These are phyloP conservation scores for Diospyros lotus DNA, from an alignment of 148 eudicot species.

Conservation along the genomic window DNA sequence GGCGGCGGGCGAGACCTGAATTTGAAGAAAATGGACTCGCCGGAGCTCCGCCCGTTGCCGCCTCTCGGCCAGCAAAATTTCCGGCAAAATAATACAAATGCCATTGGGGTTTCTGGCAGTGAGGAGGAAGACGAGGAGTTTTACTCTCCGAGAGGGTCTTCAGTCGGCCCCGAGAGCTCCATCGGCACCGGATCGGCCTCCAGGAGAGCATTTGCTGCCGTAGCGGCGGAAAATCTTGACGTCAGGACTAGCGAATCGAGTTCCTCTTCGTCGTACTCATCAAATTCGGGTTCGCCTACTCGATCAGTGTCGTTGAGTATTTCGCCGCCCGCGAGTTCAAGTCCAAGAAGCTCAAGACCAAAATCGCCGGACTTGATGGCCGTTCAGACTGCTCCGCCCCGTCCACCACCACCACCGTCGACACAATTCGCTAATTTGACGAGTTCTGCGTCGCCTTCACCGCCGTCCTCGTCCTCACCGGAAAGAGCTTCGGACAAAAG, in stretches of 20 bases:
- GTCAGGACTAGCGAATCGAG: constrained; percentile 23
- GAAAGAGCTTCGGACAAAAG: constrained; percentile 10
- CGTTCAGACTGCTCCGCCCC: constrained; percentile 30
- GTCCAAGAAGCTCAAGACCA: constrained; percentile 54
- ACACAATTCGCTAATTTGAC: constrained; percentile 13
- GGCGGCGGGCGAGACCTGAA: constrained; percentile 2
- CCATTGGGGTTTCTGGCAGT: constrained; percentile 10
- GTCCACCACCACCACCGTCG: constrained; percentile 16
- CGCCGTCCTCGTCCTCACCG: constrained; percentile 15
- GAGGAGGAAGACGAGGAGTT: constrained; percentile 72
- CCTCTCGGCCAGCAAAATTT: constrained; percentile 40
- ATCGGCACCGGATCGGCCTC: constrained; percentile 51
- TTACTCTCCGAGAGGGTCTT: constrained; percentile 85
- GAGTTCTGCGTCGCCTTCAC: constrained; percentile 31
- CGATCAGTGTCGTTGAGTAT: constrained; percentile 64
- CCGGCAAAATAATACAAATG: constrained; percentile 16
- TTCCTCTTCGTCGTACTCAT: constrained; percentile 48
- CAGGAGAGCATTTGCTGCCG: constrained; percentile 42
- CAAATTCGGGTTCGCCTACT: constrained; percentile 53
- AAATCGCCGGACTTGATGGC: constrained; percentile 71
- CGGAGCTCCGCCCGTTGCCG: constrained; percentile 90
- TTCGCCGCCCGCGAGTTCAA: constrained; percentile 64
- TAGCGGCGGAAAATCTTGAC: constrained; percentile 31
- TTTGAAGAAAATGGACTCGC: constrained; percentile 61
- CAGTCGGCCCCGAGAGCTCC: constrained; percentile 58